phyloP scores from a whole-genome alignment of 331 rosid genomes.

The Phaseolus coccineus region DNA sequence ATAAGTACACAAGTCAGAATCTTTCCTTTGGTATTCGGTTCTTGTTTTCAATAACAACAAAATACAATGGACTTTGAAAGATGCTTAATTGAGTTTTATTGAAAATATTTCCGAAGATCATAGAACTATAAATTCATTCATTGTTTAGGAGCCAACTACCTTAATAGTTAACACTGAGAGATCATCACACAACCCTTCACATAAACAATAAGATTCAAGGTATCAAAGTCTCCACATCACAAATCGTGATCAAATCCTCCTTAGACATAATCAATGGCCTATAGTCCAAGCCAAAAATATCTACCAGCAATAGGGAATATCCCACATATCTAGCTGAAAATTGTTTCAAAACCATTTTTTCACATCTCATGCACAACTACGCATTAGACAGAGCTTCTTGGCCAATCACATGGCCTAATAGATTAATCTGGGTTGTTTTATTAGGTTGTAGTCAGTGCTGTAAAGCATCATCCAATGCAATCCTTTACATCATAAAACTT shows the following conservation, averaged over 20 bases:
- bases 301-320: constrained; percentile 18
- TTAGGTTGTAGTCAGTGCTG: not conserved
- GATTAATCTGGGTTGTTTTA: constrained; percentile 14
- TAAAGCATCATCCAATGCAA: constrained; percentile 18
- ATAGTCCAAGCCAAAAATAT: not conserved
- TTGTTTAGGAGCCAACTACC: not conserved
- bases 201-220: constrained; percentile 11
- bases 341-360: not conserved
- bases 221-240: constrained; percentile 5
- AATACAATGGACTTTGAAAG: not conserved
- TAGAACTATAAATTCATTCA: not conserved
- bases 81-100: not conserved
- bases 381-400: constrained; percentile 13
- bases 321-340: not conserved
- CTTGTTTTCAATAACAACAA: not conserved
- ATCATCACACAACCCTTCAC: constrained; percentile 11
- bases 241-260: not conserved
- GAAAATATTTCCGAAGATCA: not conserved
- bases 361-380: not conserved
- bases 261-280: not conserved
- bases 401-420: constrained; percentile 9
- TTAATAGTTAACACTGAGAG: not conserved
- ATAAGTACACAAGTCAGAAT: not conserved
- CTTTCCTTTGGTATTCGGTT: not conserved
- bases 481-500: not conserved